Conservation (phyloP, 352 stramenopile species). For the Globisporangium polare region DNA sequence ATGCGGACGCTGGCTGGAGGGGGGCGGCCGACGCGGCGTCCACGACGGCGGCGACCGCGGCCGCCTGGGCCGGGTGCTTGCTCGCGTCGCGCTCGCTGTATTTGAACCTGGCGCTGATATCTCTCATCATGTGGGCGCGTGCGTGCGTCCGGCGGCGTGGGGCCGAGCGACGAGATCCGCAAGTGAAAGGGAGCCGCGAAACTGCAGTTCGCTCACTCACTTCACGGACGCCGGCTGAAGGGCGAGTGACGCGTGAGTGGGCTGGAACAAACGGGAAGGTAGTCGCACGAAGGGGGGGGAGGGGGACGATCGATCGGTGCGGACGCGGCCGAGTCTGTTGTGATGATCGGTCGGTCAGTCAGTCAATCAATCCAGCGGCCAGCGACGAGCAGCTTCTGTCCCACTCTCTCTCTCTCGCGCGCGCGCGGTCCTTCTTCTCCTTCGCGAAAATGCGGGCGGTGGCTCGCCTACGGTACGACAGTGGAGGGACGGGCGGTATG, state of each 20-base stretch:
- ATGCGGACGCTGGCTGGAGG: background rate
- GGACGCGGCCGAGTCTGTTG: background rate
- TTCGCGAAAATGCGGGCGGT: background rate
- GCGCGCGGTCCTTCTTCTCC: conserved; percentile 7
- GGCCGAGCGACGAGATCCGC: conserved; percentile 11
- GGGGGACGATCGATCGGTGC: background rate
- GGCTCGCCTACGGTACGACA: too few species aligned
- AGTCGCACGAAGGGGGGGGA: background rate
- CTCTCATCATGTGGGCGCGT: conserved; percentile 38
- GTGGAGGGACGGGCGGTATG: background rate
- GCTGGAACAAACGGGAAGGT: background rate
- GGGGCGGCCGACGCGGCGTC: background rate
- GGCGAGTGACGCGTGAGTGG: background rate
- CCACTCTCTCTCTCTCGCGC: conserved; percentile 11
- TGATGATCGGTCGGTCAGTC: background rate
- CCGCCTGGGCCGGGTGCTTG: conserved; percentile 8
- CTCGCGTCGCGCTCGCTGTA: conserved; percentile 41
- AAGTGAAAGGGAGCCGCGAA: background rate
- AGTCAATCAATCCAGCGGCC: conserved; percentile 8
- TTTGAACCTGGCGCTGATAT: conserved; percentile 70
- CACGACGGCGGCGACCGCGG: conserved; percentile 1
- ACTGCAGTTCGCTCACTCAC: conserved; percentile 4
- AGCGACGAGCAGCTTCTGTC: conserved; percentile 7
- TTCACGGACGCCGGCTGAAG: background rate
- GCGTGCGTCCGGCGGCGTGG: background rate